Percentiles rank a stretch among this genome's conserved stretches.
Evolutionary conservation across 1,139 yeast genomes (phyloP).

Genomic region (Debaryomycetaceae sp.): DNA sequence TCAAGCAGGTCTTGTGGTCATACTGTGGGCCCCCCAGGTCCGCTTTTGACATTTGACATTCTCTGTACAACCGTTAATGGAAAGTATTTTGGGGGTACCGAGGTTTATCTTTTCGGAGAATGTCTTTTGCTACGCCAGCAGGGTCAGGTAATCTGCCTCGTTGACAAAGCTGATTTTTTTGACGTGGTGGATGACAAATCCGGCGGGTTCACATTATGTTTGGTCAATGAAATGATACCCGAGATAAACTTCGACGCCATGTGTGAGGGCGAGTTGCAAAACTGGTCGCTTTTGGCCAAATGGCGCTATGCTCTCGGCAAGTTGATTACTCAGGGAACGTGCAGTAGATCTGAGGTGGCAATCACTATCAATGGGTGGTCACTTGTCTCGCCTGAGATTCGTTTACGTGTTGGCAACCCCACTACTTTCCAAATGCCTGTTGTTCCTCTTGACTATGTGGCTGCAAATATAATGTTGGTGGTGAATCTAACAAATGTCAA

Average conservation of each 20-base stretch:
- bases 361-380: slow-evolving; percentile 52
- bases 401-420: background rate
- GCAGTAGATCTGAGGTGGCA: slow-evolving; percentile 12
- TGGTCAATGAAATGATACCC: slow-evolving; percentile 39
- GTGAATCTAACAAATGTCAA: slow-evolving; percentile 36
- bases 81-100: slow-evolving; percentile 29
- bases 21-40: too few relatives aligned
- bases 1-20: too few relatives aligned
- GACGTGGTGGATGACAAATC: slow-evolving; percentile 20
- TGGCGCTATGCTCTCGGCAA: slow-evolving; percentile 33
- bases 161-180: slow-evolving; percentile 31
- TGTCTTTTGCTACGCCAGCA: slow-evolving; percentile 35
- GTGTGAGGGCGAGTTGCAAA: background rate
- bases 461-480: slow-evolving; percentile 39
- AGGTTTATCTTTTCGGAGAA: slow-evolving; percentile 37
- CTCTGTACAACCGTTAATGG: slow-evolving; percentile 38
- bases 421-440: background rate
- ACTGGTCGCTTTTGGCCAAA: slow-evolving; percentile 29
- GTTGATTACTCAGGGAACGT: slow-evolving; percentile 9
- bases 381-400: slow-evolving; percentile 15
- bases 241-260: slow-evolving; percentile 34
- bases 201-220: slow-evolving; percentile 30
- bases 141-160: slow-evolving; percentile 30
- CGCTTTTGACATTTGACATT: slow-evolving; percentile 38
- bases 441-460: background rate